Base-by-base conservation (phyloP, 257 asterid genomes). In the Voacanga thouarsii region DNA sequence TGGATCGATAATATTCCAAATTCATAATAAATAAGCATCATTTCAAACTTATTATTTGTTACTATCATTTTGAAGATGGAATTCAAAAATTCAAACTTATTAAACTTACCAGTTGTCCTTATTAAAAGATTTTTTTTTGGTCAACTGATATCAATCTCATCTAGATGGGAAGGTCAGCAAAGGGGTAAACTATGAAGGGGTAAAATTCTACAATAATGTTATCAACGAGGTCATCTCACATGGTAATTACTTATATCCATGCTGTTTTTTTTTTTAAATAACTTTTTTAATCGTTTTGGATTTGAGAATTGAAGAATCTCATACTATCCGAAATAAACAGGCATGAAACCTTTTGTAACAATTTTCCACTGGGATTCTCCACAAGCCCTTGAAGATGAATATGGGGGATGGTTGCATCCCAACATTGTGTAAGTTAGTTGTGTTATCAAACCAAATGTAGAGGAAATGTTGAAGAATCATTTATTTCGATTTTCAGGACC, bases 181-280 rank as follows among this genome's bases (percentile, higher is more conserved):
- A 61, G 85, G 83, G 47, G 81, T 82, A 69, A 82, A 82, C 67
- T 7, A 60, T 18, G 80, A 79, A 75, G 85, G 85, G 49, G 64
- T 82, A 16, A 49, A 64, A 26, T 82, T 75, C 74, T 79, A 82
- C 78, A 82, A 71, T 41, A 75, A 71, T 30, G 70, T 82, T 12
- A 78, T 82, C 72, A 72, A 82, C 63, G 83, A 82, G 67, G 75
- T 79, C 28, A 57, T 75, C 26, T 18, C 73, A 3, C 56, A 78
- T 50, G 85, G 85, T 75, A 61, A 60, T 47, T 6, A 45, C 19
- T 71, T 11, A 30, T 21, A 14, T 28, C 12, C 12, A 8, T 64
- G 44, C 43, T 11, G 6, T 61, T n/a, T 61, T 26, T 61, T 12
- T n/a, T n/a, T n/a, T n/a, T n/a, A n/a, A n/a, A n/a, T n/a, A n/a